phyloP scores from a whole-genome alignment of 2,329 filamentous ascomycete genomes.

The Microdochium paspali region DNA sequence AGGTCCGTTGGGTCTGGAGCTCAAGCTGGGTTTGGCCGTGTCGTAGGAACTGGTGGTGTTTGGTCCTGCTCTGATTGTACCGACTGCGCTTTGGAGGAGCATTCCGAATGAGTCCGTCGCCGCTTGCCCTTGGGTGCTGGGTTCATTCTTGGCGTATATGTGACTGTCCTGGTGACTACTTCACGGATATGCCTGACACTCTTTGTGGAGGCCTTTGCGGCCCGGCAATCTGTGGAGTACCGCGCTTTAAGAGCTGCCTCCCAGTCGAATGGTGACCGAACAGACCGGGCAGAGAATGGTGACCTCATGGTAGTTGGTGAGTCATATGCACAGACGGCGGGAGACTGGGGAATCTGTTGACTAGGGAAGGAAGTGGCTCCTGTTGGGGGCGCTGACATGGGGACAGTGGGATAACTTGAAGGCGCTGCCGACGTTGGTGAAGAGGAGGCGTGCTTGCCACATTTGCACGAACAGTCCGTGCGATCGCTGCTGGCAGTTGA shows the following conservation, averaged over 20 bases:
- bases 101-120: constrained; percentile 47
- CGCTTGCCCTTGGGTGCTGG: constrained; percentile 86
- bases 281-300: constrained; percentile 60
- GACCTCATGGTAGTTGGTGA: constrained; percentile 57
- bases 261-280: constrained; percentile 71
- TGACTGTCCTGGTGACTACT: constrained; percentile 89
- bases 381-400: constrained; percentile 53
- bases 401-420: constrained; percentile 31
- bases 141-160: constrained; percentile 78
- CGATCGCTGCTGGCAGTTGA: constrained; percentile 47
- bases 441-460: constrained; percentile 39
- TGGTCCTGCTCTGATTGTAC: constrained; percentile 1
- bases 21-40: constrained; percentile 15
- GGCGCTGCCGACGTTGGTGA: constrained; percentile 31
- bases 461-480: constrained; percentile 48
- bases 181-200: constrained; percentile 68
- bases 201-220: constrained; percentile 47
- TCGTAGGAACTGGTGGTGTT: constrained; percentile 7
- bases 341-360: constrained; percentile 70
- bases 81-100: constrained; percentile 13
- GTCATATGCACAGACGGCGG: constrained; percentile 55
- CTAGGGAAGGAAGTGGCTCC: constrained; percentile 52
- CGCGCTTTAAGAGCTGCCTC: constrained; percentile 59
- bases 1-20: neutral
- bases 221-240: constrained; percentile 47